Evolutionary conservation across 2,329 filamentous ascomycete species (phyloP), one percentile per base, ranked within the genome.

Genomic region (Rhynchosporium graminicola): DNA sequence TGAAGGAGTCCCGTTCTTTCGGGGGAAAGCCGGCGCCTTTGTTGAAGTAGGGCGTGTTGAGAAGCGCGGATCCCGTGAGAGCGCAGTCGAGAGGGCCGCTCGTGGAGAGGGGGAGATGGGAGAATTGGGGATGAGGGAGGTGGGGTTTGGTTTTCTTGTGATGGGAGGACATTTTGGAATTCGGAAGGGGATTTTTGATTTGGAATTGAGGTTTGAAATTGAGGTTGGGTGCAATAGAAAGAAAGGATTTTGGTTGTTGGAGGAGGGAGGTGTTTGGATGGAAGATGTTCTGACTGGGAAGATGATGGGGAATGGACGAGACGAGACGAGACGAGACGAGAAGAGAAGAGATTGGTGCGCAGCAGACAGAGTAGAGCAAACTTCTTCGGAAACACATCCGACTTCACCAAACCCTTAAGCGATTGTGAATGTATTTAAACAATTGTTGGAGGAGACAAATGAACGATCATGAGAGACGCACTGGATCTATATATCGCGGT

Each of bases 21-120:
- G 78, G 70, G 0, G 89, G 83, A 69, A 94, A 94, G 0, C 87
- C 91, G 3, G 91, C 92, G 36, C 92, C 92, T 75, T 95, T 95
- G 78, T 96, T 96, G 77, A 92, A 87, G 69, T 84, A 86, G 1
- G 87, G 81, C 10, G 83, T 85, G 63, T 85, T 83, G 8, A 92
- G 79, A 5, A 92, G 77, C 0, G 82, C 79, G 46, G 77, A 77
- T 4, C 84, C 83, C 5, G 70, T 76, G 42, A 83, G 72, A 2
- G 80, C 79, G 68, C 80, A 83, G 60, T 82, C 80, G 65, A 81
- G 74, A 1, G 80, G 80, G 1, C 80, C 80, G 36, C 71, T 76
- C 12, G 78, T 81, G 70, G 76, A 77, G n/a, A 83, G 73, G 5
- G 79, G 80, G 4, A 82, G 76, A 61, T 81, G 71, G 2, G 75